A percentile compares a stretch with the other conserved stretches of the same genome.
Evolutionary conservation across 768 basidiomycete genomes (phyloP).

Genomic region (Porpolomopsis calyptriformis): DNA sequence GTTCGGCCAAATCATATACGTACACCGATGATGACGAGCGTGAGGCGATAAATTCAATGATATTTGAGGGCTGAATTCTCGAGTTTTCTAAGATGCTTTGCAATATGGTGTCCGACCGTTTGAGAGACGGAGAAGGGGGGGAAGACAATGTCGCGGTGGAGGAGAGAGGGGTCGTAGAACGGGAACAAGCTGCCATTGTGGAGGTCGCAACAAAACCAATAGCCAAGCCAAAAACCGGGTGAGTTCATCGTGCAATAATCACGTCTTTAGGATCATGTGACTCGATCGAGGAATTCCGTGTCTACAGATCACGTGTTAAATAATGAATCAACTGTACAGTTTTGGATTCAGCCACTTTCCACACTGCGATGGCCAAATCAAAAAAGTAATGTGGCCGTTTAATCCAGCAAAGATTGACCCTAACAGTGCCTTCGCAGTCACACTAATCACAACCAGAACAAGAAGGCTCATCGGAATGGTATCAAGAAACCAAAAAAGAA

Average conservation of each 20-base stretch:
- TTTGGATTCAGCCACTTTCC: conserved; percentile 1
- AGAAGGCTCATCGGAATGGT: conserved; percentile 97
- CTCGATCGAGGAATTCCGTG: conserved; percentile 7
- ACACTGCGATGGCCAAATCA: conserved; percentile 77
- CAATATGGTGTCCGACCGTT: conserved; percentile 14
- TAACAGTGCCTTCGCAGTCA: conserved; percentile 37
- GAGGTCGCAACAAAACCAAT: neutral
- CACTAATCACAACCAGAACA: conserved; percentile 93
- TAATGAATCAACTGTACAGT: neutral
- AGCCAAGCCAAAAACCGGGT: neutral
- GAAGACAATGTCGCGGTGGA: conserved; percentile 30
- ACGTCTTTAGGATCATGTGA: conserved; percentile 28
- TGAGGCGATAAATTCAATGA: conserved; percentile 62
- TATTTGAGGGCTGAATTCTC: conserved; percentile 43
- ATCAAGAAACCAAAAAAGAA: conserved; percentile 75
- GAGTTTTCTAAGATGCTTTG: conserved; percentile 32
- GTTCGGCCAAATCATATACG: conserved; percentile 74
- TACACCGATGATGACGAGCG: conserved; percentile 47
- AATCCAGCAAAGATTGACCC: conserved; percentile 1
- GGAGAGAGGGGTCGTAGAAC: conserved; percentile 29
- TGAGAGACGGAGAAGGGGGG: conserved; percentile 24
- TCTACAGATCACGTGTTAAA: conserved; percentile 1
- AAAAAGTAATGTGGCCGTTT: conserved; percentile 62
- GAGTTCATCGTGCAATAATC: conserved; percentile 17
- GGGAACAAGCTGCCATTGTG: neutral